A percentile compares a stretch with the other conserved stretches of the same genome.
phyloP scores from a whole-genome alignment of 2,329 filamentous ascomycete genomes.

The Cytospora mali region DNA sequence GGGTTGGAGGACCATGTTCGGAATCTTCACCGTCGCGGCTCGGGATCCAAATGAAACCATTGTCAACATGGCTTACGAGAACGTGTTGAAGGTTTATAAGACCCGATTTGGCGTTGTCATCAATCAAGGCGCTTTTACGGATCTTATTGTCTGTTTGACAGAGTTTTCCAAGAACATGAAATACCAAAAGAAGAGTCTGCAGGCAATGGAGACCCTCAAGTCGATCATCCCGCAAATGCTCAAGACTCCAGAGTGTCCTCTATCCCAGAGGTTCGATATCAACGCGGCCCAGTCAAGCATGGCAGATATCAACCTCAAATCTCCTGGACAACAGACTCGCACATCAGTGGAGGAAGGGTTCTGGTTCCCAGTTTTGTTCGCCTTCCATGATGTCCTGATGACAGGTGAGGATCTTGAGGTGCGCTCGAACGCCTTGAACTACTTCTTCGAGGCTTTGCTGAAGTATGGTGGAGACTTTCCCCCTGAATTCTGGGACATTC shows the following conservation, averaged over 20 bases:
- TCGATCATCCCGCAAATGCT: conserved; percentile 94
- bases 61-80: conserved; percentile 95
- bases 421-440: conserved; percentile 85
- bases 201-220: conserved; percentile 93
- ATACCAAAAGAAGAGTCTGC: conserved; percentile 97
- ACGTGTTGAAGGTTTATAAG: conserved; percentile 93
- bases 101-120: conserved; percentile 95
- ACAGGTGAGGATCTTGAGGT: conserved; percentile 98
- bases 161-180: conserved; percentile 98
- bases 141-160: conserved; percentile 92
- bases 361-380: conserved; percentile 98
- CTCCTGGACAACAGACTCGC: conserved; percentile 63
- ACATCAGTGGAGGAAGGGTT: conserved; percentile 96
- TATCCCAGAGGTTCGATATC: conserved; percentile 65
- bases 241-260: conserved; percentile 89
- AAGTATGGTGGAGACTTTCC: conserved; percentile 91
- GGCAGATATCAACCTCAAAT: conserved; percentile 48
- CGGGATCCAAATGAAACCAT: conserved; percentile 92
- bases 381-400: conserved; percentile 99
- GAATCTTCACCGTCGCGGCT: conserved; percentile 94
- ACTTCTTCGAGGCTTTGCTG: conserved; percentile 93
- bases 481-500: conserved; percentile 94
- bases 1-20: conserved; percentile 99
- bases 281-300: conserved; percentile 38
- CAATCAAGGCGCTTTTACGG: conserved; percentile 93